These are phyloP conservation scores for Calycina marina DNA, from an alignment of 2,329 filamentous ascomycete species.

Conservation along the genomic window DNA sequence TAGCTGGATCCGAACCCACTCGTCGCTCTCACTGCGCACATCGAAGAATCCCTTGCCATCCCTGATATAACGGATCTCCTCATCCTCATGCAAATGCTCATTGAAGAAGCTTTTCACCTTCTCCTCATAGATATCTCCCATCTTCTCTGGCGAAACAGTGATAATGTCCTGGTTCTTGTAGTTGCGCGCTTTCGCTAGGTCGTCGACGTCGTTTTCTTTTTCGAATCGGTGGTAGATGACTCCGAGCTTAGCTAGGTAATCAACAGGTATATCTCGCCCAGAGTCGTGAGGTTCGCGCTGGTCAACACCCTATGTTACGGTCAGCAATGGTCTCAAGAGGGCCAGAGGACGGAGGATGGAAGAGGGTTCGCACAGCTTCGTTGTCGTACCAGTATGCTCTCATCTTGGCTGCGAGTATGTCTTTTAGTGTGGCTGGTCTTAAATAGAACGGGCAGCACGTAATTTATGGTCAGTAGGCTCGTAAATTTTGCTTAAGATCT, in stretches of 20 bases:
- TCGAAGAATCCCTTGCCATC: constrained; percentile 89
- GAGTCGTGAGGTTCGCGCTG: constrained; percentile 86
- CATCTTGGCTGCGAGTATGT: constrained; percentile 35
- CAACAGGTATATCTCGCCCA: constrained; percentile 48
- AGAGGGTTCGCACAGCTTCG: constrained; percentile 32
- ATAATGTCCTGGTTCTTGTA: constrained; percentile 96
- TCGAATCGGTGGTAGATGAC: constrained; percentile 64
- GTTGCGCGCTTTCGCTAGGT: constrained; percentile 56
- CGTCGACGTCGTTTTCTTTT: constrained; percentile 51
- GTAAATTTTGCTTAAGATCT: no score
- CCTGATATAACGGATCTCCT: constrained; percentile 92
- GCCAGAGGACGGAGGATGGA: constrained; percentile 2
- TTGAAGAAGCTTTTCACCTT: constrained; percentile 91
- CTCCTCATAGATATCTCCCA: constrained; percentile 79
- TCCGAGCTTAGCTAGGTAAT: constrained; percentile 58
- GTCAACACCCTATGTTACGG: constrained; percentile 53
- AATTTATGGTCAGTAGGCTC: no score
- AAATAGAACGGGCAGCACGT: no score
- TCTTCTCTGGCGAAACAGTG: constrained; percentile 68
- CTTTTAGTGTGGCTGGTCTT: no score
- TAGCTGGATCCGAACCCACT: constrained; percentile 77
- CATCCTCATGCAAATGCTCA: constrained; percentile 95
- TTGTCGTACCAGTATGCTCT: constrained; percentile 62
- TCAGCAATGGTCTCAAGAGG: constrained; percentile 6
- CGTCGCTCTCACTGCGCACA: constrained; percentile 66